Percentiles rank a stretch among this genome's conserved stretches.
Conservation (phyloP, 805 yeast species). For the Ogataea philodendri region DNA sequence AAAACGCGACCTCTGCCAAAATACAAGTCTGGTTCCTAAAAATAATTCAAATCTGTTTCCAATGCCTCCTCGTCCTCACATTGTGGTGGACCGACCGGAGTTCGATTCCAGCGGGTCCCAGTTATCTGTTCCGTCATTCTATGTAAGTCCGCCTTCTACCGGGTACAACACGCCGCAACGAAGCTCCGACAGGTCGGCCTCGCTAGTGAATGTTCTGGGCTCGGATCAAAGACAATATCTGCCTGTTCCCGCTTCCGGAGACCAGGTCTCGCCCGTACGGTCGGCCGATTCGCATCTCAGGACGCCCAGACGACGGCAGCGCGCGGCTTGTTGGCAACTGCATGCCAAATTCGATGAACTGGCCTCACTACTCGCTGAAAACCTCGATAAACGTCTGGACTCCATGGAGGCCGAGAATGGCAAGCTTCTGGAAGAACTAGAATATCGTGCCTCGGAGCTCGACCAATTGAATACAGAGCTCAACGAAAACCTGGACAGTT, state of each 20-base stretch:
- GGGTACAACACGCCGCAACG: constrained; percentile 1
- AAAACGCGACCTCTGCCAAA: constrained; percentile 14
- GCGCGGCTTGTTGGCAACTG: constrained; percentile 31
- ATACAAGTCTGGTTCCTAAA: not conserved
- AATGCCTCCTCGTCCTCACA: constrained; percentile 5
- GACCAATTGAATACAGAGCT: constrained; percentile 30
- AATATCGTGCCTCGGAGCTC: constrained; percentile 28
- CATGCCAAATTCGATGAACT: constrained; percentile 29
- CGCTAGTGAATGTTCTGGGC: constrained; percentile 8
- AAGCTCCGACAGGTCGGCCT: constrained; percentile 8
- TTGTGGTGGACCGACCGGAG: constrained; percentile 11
- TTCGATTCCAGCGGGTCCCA: constrained; percentile 9
- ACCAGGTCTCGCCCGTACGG: constrained; percentile 10
- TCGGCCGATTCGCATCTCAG: constrained; percentile 8
- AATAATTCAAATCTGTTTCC: not conserved
- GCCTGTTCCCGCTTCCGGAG: constrained; percentile 12
- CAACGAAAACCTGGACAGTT: constrained; percentile 23
- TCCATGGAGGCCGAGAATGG: constrained; percentile 31
- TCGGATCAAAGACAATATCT: constrained; percentile 13
- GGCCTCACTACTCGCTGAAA: constrained; percentile 26
- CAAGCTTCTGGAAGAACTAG: constrained; percentile 30
- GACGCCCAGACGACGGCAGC: constrained; percentile 1
- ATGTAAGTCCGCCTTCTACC: constrained; percentile 5
- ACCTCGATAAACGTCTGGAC: constrained; percentile 23
- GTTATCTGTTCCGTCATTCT: constrained; percentile 14